A percentile compares a stretch with the other conserved stretches of the same genome.
phyloP scores from a whole-genome alignment of 257 asterid species.

The Buddleja alternifolia region DNA sequence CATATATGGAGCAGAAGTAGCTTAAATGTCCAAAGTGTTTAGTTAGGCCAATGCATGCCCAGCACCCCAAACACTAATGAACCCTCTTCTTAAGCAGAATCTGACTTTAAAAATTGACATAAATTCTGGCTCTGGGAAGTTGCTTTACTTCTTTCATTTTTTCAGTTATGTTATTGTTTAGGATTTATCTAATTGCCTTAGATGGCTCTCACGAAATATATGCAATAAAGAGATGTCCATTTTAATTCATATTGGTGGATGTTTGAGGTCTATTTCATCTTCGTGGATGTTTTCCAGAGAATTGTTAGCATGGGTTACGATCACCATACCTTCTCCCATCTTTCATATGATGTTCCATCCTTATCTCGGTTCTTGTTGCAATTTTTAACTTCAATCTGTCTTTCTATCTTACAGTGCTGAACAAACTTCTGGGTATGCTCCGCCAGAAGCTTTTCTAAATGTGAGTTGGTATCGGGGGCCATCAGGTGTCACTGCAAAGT shows the following conservation, averaged over 20 bases:
- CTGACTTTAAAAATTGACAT: background rate
- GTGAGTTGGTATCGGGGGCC: slow-evolving; percentile 84
- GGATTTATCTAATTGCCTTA: background rate
- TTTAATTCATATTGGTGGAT: background rate
- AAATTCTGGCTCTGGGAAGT: background rate
- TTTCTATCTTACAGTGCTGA: slow-evolving; percentile 60
- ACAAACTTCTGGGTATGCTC: slow-evolving; percentile 90
- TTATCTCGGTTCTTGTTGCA: slow-evolving; percentile 28
- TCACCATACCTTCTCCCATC: slow-evolving; percentile 8
- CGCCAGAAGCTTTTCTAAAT: slow-evolving; percentile 94
- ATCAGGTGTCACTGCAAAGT: slow-evolving; percentile 69
- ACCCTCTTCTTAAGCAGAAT: background rate
- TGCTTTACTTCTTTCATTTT: slow-evolving; percentile 8
- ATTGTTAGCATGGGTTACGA: background rate
- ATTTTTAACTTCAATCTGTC: slow-evolving; percentile 10
- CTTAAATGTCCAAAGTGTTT: background rate
- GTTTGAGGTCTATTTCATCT: slow-evolving; percentile 7
- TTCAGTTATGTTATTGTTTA: background rate
- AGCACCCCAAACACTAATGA: slow-evolving; percentile 9
- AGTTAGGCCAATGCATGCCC: slow-evolving; percentile 6
- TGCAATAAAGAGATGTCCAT: background rate
- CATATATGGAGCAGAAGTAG: slow-evolving; percentile 14
- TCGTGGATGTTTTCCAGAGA: slow-evolving; percentile 1
- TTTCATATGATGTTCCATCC: slow-evolving; percentile 10
- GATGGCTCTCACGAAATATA: background rate